These are phyloP conservation scores for Eruca vesicaria DNA, from an alignment of 441 rosid genomes.

Conservation along the genomic window DNA sequence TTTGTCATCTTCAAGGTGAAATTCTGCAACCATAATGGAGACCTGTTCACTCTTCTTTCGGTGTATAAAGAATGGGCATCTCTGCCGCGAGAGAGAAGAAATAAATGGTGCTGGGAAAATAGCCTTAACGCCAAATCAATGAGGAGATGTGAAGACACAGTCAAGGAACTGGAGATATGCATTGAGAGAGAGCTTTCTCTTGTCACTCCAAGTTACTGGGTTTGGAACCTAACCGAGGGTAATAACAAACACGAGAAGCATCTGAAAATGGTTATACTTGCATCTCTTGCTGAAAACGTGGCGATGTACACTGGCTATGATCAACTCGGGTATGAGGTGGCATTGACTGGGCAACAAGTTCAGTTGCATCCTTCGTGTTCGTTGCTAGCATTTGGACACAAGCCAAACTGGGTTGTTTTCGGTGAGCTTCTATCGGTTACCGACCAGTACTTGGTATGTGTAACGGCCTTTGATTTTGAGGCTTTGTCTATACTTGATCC, in stretches of 20 bases:
- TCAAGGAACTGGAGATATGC: slow-evolving; percentile 66
- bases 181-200: slow-evolving; percentile 61
- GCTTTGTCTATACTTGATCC: slow-evolving; percentile 53
- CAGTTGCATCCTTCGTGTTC: slow-evolving; percentile 91
- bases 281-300: slow-evolving; percentile 73
- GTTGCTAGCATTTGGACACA: slow-evolving; percentile 65
- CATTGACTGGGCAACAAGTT: slow-evolving; percentile 62
- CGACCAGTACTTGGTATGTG: slow-evolving; percentile 81
- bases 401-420: slow-evolving; percentile 92
- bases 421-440: slow-evolving; percentile 64
- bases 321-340: slow-evolving; percentile 85
- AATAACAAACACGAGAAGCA: slow-evolving; percentile 41
- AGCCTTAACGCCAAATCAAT: slow-evolving; percentile 90
- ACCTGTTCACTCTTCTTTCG: slow-evolving; percentile 83
- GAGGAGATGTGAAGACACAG: slow-evolving; percentile 83
- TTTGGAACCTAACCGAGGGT: slow-evolving; percentile 55
- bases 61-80: slow-evolving; percentile 82
- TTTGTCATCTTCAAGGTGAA: slow-evolving; percentile 36
- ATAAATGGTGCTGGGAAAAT: slow-evolving; percentile 92
- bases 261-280: slow-evolving; percentile 65
- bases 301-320: slow-evolving; percentile 89
- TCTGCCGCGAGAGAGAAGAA: slow-evolving; percentile 48
- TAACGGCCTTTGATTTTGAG: slow-evolving; percentile 78
- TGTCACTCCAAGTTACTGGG: slow-evolving; percentile 60
- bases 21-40: slow-evolving; percentile 82